Conservation (phyloP, 1,284 basidiomycete genomes). For the Meripilus lineatus region DNA sequence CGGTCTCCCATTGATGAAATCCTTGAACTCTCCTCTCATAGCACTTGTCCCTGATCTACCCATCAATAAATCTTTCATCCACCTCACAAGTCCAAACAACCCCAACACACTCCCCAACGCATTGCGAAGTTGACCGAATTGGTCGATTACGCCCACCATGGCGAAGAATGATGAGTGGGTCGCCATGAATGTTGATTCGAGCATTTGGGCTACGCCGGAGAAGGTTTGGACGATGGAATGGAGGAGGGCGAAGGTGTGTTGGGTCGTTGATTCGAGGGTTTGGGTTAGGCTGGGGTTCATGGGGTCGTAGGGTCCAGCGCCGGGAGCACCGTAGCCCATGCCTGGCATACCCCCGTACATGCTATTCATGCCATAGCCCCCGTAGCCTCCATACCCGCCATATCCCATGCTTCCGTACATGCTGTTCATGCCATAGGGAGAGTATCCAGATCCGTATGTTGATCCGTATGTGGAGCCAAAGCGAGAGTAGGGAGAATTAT, state of each 20-base stretch:
- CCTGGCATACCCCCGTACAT: slow-evolving; percentile 34
- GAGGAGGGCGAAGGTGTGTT: slow-evolving; percentile 90
- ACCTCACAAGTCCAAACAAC: slow-evolving; percentile 84
- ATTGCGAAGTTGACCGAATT: slow-evolving; percentile 87
- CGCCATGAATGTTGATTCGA: slow-evolving; percentile 98
- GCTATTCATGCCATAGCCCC: slow-evolving; percentile 33
- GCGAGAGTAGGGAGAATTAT: slow-evolving; percentile 42
- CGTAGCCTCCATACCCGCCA: slow-evolving; percentile 20
- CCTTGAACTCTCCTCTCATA: slow-evolving; percentile 59
- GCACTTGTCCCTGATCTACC: slow-evolving; percentile 35
- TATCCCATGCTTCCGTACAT: slow-evolving; percentile 32
- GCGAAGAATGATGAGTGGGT: slow-evolving; percentile 98
- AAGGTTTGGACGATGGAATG: slow-evolving; percentile 97
- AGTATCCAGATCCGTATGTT: slow-evolving; percentile 16
- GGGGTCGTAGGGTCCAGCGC: slow-evolving; percentile 46
- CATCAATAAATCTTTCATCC: slow-evolving; percentile 67
- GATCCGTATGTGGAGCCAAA: slow-evolving; percentile 34
- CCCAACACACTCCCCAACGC: slow-evolving; percentile 93
- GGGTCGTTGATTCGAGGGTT: slow-evolving; percentile 85
- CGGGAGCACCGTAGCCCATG: slow-evolving; percentile 33
- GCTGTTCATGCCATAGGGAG: slow-evolving; percentile 40
- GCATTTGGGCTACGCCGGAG: slow-evolving; percentile 94
- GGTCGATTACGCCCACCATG: slow-evolving; percentile 97
- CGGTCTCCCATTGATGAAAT: slow-evolving; percentile 63
- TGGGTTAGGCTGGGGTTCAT: slow-evolving; percentile 72